Conservation (phyloP, 2,329 filamentous ascomycete species). For the Hymenoscyphus linearis region DNA sequence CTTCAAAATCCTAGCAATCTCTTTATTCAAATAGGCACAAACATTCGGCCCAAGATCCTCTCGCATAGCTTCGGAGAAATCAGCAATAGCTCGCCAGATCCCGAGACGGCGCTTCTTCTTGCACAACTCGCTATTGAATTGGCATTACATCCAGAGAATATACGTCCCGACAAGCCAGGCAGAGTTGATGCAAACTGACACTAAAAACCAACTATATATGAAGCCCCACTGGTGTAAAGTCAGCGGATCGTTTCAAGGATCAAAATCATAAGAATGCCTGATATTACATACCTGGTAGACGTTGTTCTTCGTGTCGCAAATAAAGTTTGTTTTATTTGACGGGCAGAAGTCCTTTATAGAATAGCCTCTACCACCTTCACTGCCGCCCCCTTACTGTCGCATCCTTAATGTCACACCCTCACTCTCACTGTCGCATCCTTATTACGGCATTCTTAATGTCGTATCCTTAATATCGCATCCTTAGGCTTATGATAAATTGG, state of each 20-base stretch:
- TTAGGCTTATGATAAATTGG: too few relatives aligned
- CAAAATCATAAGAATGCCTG: too few relatives aligned
- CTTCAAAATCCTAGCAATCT: slow-evolving; percentile 10
- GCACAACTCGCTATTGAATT: slow-evolving; percentile 16
- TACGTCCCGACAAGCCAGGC: slow-evolving; percentile 12
- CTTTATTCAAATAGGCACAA: slow-evolving; percentile 13
- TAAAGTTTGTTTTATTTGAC: neutral
- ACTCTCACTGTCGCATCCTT: too few relatives aligned
- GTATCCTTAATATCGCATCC: too few relatives aligned
- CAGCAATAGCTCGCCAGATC: slow-evolving; percentile 13
- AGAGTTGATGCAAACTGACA: slow-evolving; percentile 8
- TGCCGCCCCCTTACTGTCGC: too few relatives aligned
- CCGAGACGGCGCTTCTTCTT: slow-evolving; percentile 12
- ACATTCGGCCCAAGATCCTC: slow-evolving; percentile 15
- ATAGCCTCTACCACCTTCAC: too few relatives aligned
- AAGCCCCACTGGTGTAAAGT: slow-evolving; percentile 14
- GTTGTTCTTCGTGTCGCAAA: slow-evolving; percentile 7
- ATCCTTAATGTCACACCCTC: too few relatives aligned
- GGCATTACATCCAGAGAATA: slow-evolving; percentile 15
- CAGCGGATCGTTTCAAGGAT: neutral
- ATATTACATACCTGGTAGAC: slow-evolving; percentile 6
- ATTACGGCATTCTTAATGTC: too few relatives aligned
- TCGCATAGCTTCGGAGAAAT: slow-evolving; percentile 15
- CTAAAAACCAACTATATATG: slow-evolving; percentile 15
- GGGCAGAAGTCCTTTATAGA: slow-evolving; percentile 15